phyloP scores from a whole-genome alignment of 192 early-diverging fungal species.

The Coemansia sp. region DNA sequence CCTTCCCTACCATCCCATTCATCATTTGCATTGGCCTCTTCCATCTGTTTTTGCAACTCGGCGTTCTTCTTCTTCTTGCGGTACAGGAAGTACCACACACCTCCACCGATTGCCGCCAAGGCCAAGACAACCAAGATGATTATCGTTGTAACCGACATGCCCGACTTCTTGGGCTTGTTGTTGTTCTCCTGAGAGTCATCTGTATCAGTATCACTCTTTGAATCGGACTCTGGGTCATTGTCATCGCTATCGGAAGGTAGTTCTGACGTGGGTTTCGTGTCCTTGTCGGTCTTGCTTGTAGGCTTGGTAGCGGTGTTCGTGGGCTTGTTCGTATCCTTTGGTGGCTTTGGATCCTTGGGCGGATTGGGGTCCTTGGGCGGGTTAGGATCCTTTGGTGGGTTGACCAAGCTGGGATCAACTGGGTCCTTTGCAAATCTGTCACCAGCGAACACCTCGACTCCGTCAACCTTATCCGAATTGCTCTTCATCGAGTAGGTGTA shows the following conservation, averaged over 20 bases:
- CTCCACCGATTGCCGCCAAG: not conserved
- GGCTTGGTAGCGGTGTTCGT: not conserved
- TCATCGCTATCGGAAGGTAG: not conserved
- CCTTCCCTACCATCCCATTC: not conserved
- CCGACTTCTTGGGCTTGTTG: not conserved
- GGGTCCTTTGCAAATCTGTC: conserved; percentile 32
- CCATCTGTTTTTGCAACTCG: not conserved
- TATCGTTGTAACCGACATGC: not conserved
- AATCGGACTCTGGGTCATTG: no score
- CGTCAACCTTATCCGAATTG: conserved; percentile 4
- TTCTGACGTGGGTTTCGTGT: not conserved
- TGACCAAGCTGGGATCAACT: conserved; percentile 4
- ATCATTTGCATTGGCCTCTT: not conserved
- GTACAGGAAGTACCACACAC: conserved; percentile 2
- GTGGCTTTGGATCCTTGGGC: not conserved
- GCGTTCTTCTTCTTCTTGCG: conserved; percentile 6
- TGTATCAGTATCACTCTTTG: not conserved
- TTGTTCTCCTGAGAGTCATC: not conserved
- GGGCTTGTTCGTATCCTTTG: not conserved
- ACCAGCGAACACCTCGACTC: conserved; percentile 27
- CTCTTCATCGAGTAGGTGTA: conserved; percentile 26
- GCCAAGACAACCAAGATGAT: not conserved
- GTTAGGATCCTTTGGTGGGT: not conserved
- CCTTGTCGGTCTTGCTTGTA: not conserved
- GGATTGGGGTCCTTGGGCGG: not conserved